Conservation (phyloP, 257 asterid genomes). For the Cruciata laevipes region DNA sequence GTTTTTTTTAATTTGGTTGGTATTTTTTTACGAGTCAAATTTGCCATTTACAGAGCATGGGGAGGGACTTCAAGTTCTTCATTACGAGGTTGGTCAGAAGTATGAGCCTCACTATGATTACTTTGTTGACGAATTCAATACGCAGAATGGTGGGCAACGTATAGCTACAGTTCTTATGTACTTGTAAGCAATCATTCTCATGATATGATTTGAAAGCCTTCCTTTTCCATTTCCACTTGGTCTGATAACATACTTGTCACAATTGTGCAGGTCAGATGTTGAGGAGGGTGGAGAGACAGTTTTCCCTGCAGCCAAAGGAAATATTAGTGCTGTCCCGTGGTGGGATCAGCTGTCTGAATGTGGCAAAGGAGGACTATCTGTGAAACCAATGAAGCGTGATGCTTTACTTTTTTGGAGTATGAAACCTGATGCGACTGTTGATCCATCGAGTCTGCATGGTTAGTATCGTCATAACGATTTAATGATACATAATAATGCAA, state of each 20-base stretch:
- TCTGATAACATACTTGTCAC: background rate
- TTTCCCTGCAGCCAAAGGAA: slow-evolving; percentile 91
- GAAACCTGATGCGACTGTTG: slow-evolving; percentile 84
- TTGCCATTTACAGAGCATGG: slow-evolving; percentile 65
- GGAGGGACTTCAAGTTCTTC: slow-evolving; percentile 93
- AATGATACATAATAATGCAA: background rate
- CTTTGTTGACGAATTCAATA: slow-evolving; percentile 75
- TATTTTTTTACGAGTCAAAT: slow-evolving; percentile 16
- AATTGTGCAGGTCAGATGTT: slow-evolving; percentile 71
- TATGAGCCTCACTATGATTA: slow-evolving; percentile 95
- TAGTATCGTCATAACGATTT: slow-evolving; percentile 20
- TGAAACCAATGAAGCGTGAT: slow-evolving; percentile 91
- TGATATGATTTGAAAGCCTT: slow-evolving; percentile 1
- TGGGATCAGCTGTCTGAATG: slow-evolving; percentile 97
- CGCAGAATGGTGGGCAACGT: slow-evolving; percentile 93
- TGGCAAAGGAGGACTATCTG: slow-evolving; percentile 84
- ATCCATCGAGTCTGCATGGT: slow-evolving; percentile 97
- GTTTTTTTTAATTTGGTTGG: slow-evolving; percentile 1
- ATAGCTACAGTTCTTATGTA: slow-evolving; percentile 94
- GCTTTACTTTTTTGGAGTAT: slow-evolving; percentile 99
- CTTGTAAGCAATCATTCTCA: slow-evolving; percentile 54
- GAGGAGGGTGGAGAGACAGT: slow-evolving; percentile 99
- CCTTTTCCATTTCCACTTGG: background rate
- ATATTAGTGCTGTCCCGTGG: slow-evolving; percentile 75
- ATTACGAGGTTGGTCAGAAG: slow-evolving; percentile 94